These are phyloP conservation scores for Raddia distichophylla DNA, from an alignment of 176 grass and related monocot genomes.

Conservation along the genomic window DNA sequence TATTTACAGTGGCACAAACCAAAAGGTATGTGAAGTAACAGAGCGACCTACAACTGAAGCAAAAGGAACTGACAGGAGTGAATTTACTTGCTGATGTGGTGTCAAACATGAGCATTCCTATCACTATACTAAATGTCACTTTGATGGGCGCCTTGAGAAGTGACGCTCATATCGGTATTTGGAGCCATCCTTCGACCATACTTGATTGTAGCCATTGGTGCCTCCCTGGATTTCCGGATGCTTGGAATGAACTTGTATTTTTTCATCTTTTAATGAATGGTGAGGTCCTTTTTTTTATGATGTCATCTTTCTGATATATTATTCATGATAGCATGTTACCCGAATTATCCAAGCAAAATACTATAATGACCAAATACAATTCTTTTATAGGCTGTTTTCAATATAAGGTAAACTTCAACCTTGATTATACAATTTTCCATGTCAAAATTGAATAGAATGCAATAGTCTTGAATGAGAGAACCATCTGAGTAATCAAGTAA, in stretches of 20 bases:
- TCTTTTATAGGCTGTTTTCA: too few species aligned
- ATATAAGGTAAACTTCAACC: background rate
- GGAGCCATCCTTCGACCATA: constrained; percentile 84
- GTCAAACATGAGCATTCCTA: constrained; percentile 58
- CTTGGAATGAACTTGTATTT: constrained; percentile 93
- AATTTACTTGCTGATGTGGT: constrained; percentile 76
- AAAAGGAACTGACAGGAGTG: constrained; percentile 67
- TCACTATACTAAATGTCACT: constrained; percentile 82
- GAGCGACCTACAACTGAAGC: constrained; percentile 68
- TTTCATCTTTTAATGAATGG: constrained; percentile 74
- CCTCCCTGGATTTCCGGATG: constrained; percentile 87
- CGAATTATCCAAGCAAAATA: background rate
- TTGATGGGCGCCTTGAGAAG: constrained; percentile 88
- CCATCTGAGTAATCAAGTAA: background rate
- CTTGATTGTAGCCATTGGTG: constrained; percentile 99
- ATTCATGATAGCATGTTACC: constrained; percentile 5
- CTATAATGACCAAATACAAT: background rate
- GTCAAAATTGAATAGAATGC: background rate
- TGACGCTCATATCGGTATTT: constrained; percentile 92
- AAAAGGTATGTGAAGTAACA: constrained; percentile 82
- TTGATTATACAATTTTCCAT: background rate
- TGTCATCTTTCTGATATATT: background rate
- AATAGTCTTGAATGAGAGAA: background rate
- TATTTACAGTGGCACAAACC: constrained; percentile 68
- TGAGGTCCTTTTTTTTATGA: constrained; percentile 42